Percentiles rank a stretch among this genome's conserved stretches.
Evolutionary conservation across 2,329 filamentous ascomycete genomes (phyloP).

Genomic region (Alternaria rosae): DNA sequence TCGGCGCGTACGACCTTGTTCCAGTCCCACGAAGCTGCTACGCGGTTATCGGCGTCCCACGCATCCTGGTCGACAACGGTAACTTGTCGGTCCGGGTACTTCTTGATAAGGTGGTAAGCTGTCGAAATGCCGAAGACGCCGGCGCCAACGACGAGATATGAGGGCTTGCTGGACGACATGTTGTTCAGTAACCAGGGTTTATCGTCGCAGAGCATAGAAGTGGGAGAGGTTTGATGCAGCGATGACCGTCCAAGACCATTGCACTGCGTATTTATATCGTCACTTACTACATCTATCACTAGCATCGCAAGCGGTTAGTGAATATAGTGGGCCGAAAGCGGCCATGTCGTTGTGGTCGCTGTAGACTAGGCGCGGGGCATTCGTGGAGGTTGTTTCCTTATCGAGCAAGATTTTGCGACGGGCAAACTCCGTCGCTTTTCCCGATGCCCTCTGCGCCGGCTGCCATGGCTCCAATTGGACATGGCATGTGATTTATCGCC

Average conservation of each 20-base stretch:
- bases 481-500: slow-evolving; percentile 11
- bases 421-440: slow-evolving; percentile 18
- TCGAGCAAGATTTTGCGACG: slow-evolving; percentile 39
- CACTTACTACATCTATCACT: slow-evolving; percentile 13
- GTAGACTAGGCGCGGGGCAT: slow-evolving; percentile 34
- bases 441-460: slow-evolving; percentile 31
- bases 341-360: slow-evolving; percentile 23
- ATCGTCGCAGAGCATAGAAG: slow-evolving; percentile 22
- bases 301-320: slow-evolving; percentile 11
- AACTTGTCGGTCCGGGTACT: slow-evolving; percentile 51
- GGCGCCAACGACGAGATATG: slow-evolving; percentile 47
- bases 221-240: slow-evolving; percentile 14
- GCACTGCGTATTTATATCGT: slow-evolving; percentile 27
- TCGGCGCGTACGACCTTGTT: slow-evolving; percentile 76
- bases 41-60: slow-evolving; percentile 41
- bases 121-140: slow-evolving; percentile 50
- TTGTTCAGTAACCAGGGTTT: slow-evolving; percentile 24
- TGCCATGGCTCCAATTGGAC: slow-evolving; percentile 35
- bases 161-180: slow-evolving; percentile 40
- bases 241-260: slow-evolving; percentile 9
- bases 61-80: slow-evolving; percentile 52
- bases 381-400: slow-evolving; percentile 38
- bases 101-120: slow-evolving; percentile 50
- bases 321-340: slow-evolving; percentile 31
- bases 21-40: slow-evolving; percentile 74